Base-by-base conservation (phyloP, 495 filamentous ascomycete genomes). In the Pyrenopolyporus hunteri region DNA sequence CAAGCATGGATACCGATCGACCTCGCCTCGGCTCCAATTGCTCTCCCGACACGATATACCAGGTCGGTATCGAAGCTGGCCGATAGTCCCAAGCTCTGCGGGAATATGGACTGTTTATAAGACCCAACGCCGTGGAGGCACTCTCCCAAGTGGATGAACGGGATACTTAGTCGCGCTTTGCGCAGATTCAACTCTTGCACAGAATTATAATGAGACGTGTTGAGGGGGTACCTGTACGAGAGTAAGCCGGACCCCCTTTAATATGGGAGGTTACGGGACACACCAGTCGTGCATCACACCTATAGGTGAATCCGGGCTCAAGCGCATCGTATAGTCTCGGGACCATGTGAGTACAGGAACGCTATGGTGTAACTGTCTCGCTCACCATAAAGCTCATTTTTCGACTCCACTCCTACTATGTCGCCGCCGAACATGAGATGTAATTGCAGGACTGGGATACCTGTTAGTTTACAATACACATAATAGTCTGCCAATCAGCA, bases 401-500 rank as follows among this genome's bases (percentile, higher is more conserved):
- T 67, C 3, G 75, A 75, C 8, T 71, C 48, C 6, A 67, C 59
- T n/a, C 75, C 76, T 13, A 78, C 67, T 29, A 77, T 73, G 28
- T 73, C 72, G 45, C 72, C 74, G 1, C 71, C 76, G 29, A 78
- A 78, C 74, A 76, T 78, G 4, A 78, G 73, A 33, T 78, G 74
- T 25, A 77, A 58, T 59, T 77, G 76, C 33, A 75, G 33, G 19
- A 73, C 75, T 71, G 28, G 9, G 16, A 8, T 1, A 17, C 22
- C 4, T 6, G 20, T 64, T 23, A 58, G 59, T 20, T 13, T 52
- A 17, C 14, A 13, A 23, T 20, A 40, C 4, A 20, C 3, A 22
- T 4, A 17, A 9, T 9, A n/a, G 9, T 17, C 5, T 42, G 10
- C 19, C 6, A 13, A 3, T 14, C 6, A 5, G 1, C 13, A 1